Conservation (phyloP, 345 rosid genomes). For the Combretum micranthum region DNA sequence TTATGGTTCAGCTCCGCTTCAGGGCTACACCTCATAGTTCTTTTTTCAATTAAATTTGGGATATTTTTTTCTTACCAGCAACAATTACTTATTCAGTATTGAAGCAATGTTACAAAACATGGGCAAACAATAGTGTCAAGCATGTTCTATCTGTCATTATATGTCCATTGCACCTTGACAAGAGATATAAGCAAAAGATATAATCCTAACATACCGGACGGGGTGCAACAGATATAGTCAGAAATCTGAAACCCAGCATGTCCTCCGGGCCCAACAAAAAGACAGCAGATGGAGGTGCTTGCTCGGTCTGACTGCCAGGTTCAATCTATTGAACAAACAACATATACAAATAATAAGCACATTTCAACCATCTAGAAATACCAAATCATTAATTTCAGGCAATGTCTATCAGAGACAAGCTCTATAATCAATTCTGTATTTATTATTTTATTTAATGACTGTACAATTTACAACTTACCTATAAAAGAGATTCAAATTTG, state of each 20-base stretch:
- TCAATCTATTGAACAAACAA: conserved; percentile 51
- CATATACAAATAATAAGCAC: conserved; percentile 7
- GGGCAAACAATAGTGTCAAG: no score
- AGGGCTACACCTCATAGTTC: no score
- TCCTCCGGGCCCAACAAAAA: conserved; percentile 70
- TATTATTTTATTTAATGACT: no score
- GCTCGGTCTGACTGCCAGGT: conserved; percentile 99
- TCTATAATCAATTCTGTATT: background rate
- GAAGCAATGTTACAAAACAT: no score
- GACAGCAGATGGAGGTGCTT: conserved; percentile 92
- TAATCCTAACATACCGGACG: conserved; percentile 55
- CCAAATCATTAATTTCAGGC: background rate
- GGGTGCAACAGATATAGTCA: conserved; percentile 94
- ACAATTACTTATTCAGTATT: no score
- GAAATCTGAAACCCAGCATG: conserved; percentile 75
- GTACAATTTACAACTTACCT: no score
- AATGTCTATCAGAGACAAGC: conserved; percentile 6
- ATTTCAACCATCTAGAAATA: conserved; percentile 9
- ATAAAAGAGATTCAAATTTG: no score
- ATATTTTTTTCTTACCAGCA: no score
- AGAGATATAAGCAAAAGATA: conserved; percentile 4
- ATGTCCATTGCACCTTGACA: background rate
- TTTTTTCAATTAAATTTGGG: no score
- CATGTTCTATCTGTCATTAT: no score
- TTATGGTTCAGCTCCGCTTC: no score